Percentiles rank a stretch among this genome's conserved stretches.
These are phyloP conservation scores for Cyclocybe aegerita DNA, from an alignment of 768 basidiomycete genomes.

Conservation along the genomic window DNA sequence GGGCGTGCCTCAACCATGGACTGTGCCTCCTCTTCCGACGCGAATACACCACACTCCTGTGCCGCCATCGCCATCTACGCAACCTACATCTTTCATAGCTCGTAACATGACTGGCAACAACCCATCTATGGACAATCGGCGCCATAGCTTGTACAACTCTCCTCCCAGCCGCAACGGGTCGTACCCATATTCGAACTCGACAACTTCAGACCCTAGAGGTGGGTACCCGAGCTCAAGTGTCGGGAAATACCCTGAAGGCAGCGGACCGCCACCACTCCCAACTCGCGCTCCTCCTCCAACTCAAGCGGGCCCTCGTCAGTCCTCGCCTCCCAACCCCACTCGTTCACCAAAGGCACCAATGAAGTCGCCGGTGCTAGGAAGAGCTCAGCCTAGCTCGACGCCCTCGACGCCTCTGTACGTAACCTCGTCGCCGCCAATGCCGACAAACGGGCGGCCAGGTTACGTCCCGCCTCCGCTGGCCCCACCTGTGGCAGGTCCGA, in stretches of 20 bases:
- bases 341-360: no score
- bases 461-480: constrained; percentile 2
- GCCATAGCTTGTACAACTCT: constrained; percentile 1
- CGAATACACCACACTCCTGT: no score
- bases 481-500: neutral
- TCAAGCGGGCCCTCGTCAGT: no score
- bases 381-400: no score
- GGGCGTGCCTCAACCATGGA: no score
- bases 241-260: neutral
- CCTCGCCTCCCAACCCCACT: no score
- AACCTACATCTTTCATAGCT: neutral
- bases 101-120: neutral
- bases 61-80: no score
- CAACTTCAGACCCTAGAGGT: constrained; percentile 1
- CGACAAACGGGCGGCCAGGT: neutral
- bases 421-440: neutral
- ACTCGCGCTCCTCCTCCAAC: no score
- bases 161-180: neutral
- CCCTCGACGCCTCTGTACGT: no score
- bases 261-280: neutral
- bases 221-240: constrained; percentile 2
- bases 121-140: constrained; percentile 1
- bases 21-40: no score
- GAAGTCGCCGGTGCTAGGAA: no score
- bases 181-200: constrained; percentile 1